A percentile compares a stretch with the other conserved stretches of the same genome.
Conservation (phyloP, 2,329 filamentous ascomycete species). For the Colletotrichum sp. region DNA sequence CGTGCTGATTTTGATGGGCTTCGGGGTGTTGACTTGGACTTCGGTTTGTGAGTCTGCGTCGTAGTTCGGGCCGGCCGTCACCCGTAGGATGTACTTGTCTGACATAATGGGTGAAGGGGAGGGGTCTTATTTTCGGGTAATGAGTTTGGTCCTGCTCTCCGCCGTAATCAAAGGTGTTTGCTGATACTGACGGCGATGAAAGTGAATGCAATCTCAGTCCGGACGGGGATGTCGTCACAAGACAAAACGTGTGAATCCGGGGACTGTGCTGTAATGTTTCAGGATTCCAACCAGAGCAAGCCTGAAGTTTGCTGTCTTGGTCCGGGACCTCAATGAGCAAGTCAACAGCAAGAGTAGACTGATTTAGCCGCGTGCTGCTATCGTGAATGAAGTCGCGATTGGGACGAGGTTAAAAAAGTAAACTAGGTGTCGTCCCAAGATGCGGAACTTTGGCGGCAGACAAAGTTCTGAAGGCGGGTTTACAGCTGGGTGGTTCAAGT, state of each 20-base stretch:
- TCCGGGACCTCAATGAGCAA: not conserved
- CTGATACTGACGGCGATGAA: not conserved
- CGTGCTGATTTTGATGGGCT: constrained; percentile 67
- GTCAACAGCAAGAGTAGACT: not conserved
- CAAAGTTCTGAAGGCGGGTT: not conserved
- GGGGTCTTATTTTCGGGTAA: not conserved
- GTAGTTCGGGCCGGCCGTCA: constrained; percentile 83
- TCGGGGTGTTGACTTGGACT: constrained; percentile 76
- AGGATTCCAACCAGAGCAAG: not conserved
- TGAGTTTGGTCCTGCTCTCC: not conserved
- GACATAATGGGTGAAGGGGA: constrained; percentile 39
- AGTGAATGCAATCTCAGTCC: not conserved
- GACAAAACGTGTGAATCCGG: not conserved
- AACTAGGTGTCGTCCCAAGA: not conserved
- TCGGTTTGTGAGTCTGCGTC: constrained; percentile 72
- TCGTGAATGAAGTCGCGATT: not conserved
- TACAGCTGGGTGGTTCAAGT: not conserved
- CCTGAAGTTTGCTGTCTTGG: not conserved
- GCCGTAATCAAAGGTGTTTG: too few relatives aligned
- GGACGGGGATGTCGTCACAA: not conserved
- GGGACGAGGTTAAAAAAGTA: not conserved
- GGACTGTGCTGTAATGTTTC: not conserved
- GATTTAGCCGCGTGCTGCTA: not conserved
- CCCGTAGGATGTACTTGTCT: constrained; percentile 77
- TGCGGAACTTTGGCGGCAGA: not conserved